phyloP scores from a whole-genome alignment of 306 rosid species.

The Amphicarpaea edgeworthii region DNA sequence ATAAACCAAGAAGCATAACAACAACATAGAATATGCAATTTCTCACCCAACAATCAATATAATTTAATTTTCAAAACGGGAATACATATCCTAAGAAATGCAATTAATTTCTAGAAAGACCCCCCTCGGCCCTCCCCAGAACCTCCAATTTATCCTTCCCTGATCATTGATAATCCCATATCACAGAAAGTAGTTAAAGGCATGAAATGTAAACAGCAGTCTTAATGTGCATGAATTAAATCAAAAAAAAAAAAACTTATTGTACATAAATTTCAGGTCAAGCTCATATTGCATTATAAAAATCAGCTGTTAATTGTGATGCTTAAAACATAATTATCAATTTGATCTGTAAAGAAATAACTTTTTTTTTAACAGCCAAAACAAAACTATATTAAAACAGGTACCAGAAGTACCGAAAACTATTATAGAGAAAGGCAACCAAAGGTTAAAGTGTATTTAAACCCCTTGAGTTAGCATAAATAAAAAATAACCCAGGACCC shows the following conservation, averaged over 20 bases:
- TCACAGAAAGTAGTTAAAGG: background rate
- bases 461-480: no score
- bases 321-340: background rate
- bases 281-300: background rate
- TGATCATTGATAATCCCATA: conserved; percentile 4
- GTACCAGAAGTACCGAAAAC: no score
- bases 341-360: background rate
- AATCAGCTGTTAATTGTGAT: conserved; percentile 17
- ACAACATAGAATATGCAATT: conserved; percentile 23
- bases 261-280: background rate
- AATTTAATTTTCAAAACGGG: no score
- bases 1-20: conserved; percentile 31
- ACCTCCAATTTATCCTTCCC: conserved; percentile 20
- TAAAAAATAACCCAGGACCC: no score
- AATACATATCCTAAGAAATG: conserved; percentile 20
- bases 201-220: conserved; percentile 26
- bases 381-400: no score
- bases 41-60: conserved; percentile 23
- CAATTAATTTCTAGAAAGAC: background rate
- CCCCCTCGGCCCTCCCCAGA: background rate
- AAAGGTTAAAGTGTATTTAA: no score
- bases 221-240: background rate
- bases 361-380: no score
- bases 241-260: no score
- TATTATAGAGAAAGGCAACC: no score